A percentile compares a stretch with the other conserved stretches of the same genome.
phyloP scores from a whole-genome alignment of 1,284 basidiomycete genomes.

The Naganishia sp. region DNA sequence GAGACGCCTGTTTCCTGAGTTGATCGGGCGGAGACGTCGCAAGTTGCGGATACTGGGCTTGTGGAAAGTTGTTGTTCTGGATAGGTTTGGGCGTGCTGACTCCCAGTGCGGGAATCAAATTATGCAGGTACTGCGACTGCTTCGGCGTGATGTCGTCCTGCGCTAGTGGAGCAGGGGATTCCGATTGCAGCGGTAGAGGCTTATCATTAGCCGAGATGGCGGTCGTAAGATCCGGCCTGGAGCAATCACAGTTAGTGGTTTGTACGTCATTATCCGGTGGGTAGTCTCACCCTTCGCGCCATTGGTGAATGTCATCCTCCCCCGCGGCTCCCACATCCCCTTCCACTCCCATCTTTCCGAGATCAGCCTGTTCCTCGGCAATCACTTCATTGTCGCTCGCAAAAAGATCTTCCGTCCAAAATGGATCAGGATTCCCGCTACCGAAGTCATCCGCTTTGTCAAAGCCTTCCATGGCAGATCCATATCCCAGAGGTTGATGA shows the following conservation, averaged over 20 bases:
- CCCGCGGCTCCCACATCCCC: neutral
- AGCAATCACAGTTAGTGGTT: neutral
- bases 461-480: constrained; percentile 5
- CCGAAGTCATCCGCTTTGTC: neutral
- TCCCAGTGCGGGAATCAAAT: constrained; percentile 20
- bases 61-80: constrained; percentile 7
- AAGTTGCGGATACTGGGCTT: constrained; percentile 13
- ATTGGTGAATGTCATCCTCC: constrained; percentile 11
- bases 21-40: constrained; percentile 24
- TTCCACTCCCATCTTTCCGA: constrained; percentile 18
- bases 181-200: constrained; percentile 21
- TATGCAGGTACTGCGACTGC: constrained; percentile 6
- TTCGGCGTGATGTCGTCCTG: constrained; percentile 26
- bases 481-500: constrained; percentile 5
- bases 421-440: constrained; percentile 19
- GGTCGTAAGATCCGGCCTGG: constrained; percentile 11
- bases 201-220: neutral
- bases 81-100: constrained; percentile 21
- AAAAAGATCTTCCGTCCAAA: constrained; percentile 31
- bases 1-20: constrained; percentile 16
- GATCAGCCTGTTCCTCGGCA: constrained; percentile 20
- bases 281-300: constrained; percentile 24
- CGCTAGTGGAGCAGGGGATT: constrained; percentile 19
- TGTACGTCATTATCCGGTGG: neutral
- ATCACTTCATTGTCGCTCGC: constrained; percentile 11